Conservation (phyloP, 2,329 filamentous ascomycete species). For the Cercospora janseana region DNA sequence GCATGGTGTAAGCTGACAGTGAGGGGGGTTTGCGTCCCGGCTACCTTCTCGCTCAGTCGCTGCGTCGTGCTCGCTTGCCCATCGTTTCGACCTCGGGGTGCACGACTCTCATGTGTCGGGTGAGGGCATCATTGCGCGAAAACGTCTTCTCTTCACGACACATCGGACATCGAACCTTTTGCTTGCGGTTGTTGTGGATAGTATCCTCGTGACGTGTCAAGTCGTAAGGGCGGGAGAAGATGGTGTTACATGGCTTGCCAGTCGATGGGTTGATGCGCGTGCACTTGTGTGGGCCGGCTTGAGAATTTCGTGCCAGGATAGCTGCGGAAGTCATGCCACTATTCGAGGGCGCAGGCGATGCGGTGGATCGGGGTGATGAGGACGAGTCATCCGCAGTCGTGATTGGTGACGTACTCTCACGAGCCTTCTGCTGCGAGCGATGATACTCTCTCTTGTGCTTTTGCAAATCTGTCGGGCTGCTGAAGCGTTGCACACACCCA, state of each 20-base stretch:
- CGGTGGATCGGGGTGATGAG: constrained; percentile 34
- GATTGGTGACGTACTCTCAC: constrained; percentile 31
- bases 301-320: constrained; percentile 68
- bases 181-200: constrained; percentile 91
- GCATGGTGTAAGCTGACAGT: too few species aligned
- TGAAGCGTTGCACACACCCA: constrained; percentile 83
- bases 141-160: constrained; percentile 98
- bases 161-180: constrained; percentile 88
- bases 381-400: constrained; percentile 40
- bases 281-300: constrained; percentile 90
- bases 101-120: constrained; percentile 89
- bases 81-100: constrained; percentile 84
- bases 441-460: constrained; percentile 96
- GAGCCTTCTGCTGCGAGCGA: constrained; percentile 60
- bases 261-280: constrained; percentile 92
- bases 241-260: constrained; percentile 87
- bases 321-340: constrained; percentile 53
- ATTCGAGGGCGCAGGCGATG: constrained; percentile 33
- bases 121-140: constrained; percentile 89
- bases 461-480: constrained; percentile 80
- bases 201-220: constrained; percentile 95
- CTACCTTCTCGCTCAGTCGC: constrained; percentile 23
- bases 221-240: constrained; percentile 95
- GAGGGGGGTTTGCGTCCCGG: background rate
- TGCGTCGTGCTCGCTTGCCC: constrained; percentile 57